Conservation (phyloP, 2,329 filamentous ascomycete genomes). For the Colletotrichum theobromicola region DNA sequence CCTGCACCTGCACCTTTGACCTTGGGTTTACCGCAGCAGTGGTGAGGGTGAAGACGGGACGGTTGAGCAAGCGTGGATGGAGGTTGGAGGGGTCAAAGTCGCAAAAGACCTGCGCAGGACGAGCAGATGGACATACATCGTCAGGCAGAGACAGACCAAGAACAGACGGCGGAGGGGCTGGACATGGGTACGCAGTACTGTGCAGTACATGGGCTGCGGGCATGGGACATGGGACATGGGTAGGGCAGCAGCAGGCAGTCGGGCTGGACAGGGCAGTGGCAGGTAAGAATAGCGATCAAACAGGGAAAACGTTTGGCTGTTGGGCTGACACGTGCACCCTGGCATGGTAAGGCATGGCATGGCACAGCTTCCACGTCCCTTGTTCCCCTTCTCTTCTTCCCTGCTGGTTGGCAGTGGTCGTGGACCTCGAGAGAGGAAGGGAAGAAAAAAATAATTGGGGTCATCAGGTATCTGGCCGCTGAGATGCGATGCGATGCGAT, state of each 20-base stretch:
- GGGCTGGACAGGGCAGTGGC: background rate
- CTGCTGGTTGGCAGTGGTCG: background rate
- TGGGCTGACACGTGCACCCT: constrained; percentile 23
- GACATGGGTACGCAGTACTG: background rate
- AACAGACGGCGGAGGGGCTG: background rate
- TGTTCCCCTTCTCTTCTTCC: background rate
- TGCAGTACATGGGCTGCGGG: background rate
- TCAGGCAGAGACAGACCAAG: background rate
- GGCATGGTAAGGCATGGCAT: constrained; percentile 6
- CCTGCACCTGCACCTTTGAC: background rate
- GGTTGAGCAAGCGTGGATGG: background rate
- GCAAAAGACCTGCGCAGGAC: too few species aligned
- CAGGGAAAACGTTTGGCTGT: constrained; percentile 18
- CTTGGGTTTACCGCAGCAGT: background rate
- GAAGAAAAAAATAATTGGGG: background rate
- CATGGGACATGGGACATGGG: background rate
- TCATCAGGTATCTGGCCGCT: background rate
- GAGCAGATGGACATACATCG: too few species aligned
- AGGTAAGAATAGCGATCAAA: constrained; percentile 15
- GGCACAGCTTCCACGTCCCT: constrained; percentile 11
- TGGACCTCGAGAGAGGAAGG: background rate
- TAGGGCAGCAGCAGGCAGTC: background rate
- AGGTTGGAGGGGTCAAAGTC: constrained; percentile 10
- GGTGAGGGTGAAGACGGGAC: background rate
- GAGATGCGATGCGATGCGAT: background rate